Evolutionary conservation across 192 early-diverging fungal species (phyloP), one percentile per base, ranked within the genome.

Genomic region (Mortierella hygrophila): DNA sequence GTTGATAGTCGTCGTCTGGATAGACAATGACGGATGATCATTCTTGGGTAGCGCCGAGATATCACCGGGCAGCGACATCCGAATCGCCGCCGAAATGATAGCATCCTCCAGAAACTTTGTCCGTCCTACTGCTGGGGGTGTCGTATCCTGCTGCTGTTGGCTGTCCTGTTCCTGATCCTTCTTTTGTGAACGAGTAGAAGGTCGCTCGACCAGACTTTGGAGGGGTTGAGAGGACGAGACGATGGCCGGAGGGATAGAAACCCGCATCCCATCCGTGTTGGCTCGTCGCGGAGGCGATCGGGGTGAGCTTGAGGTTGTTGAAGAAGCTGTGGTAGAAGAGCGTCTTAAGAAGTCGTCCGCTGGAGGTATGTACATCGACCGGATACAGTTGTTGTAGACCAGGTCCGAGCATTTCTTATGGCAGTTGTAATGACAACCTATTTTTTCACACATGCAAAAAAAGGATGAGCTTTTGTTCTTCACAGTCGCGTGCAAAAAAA

Each of bases 1-100:
- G 77, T 96, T 96, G 55, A 92, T 90, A 2, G 94, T 93, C 2
- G 94, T 95, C 21, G 89, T 89, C 55, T 95, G 89, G 13, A 94
- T 91, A 80, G 93, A 92, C 40, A 96, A 72, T 1, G 93, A 88
- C 26, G 93, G 91, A 55, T 85, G 87, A 52, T 89, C 78, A 41
- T 90, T 91, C 69, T 92, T 90, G 4, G 91, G 87, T 68, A 81
- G 75, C 9, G 80, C 73, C 7, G 83, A 85, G 23, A 85, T 44
- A 60, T 85, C 83, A 0, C 70, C 71, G 26, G 78, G 83, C 20
- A 85, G 42, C 18, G 83, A 80, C 83, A 85, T 85, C 5, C 83
- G 83, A 40, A 85, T 85, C 5, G 83, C 83, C 7, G 83, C 83
- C 32, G 78, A 76, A 57, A 85, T 85, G 20, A 85, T 85, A 9